phyloP scores from a whole-genome alignment of 768 basidiomycete genomes.

The Tricholomella constricta region DNA sequence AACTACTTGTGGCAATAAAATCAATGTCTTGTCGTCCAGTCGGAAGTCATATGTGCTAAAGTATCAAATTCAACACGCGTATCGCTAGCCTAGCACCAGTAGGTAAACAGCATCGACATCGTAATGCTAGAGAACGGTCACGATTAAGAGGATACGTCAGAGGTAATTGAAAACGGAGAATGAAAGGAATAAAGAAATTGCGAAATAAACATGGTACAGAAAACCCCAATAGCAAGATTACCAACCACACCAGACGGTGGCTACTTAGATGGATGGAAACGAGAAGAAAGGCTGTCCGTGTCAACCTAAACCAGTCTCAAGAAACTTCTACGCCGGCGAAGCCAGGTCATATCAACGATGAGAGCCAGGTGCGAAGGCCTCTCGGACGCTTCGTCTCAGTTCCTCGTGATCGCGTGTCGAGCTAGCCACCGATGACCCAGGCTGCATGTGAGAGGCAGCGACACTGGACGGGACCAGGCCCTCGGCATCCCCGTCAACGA shows the following conservation, averaged over 20 bases:
- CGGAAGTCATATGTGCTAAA: slow-evolving; percentile 9
- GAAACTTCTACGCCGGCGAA: background rate
- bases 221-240: slow-evolving; percentile 18
- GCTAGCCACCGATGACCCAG: slow-evolving; percentile 67
- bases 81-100: slow-evolving; percentile 9
- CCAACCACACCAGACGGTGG: slow-evolving; percentile 6
- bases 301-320: slow-evolving; percentile 4
- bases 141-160: slow-evolving; percentile 8
- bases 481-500: slow-evolving; percentile 77
- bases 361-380: slow-evolving; percentile 74
- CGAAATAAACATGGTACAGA: slow-evolving; percentile 15
- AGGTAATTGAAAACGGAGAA: background rate
- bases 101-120: slow-evolving; percentile 11
- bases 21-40: no score
- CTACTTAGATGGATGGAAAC: slow-evolving; percentile 3
- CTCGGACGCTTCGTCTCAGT: slow-evolving; percentile 77
- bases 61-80: slow-evolving; percentile 8
- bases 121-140: slow-evolving; percentile 8
- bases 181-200: slow-evolving; percentile 12
- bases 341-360: slow-evolving; percentile 41
- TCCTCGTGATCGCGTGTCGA: slow-evolving; percentile 77
- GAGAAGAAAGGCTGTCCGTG: slow-evolving; percentile 11
- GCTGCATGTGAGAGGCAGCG: slow-evolving; percentile 65
- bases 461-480: slow-evolving; percentile 60
- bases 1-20: no score